Base-by-base conservation (phyloP, 1,284 basidiomycete species). In the Trametes sp. region DNA sequence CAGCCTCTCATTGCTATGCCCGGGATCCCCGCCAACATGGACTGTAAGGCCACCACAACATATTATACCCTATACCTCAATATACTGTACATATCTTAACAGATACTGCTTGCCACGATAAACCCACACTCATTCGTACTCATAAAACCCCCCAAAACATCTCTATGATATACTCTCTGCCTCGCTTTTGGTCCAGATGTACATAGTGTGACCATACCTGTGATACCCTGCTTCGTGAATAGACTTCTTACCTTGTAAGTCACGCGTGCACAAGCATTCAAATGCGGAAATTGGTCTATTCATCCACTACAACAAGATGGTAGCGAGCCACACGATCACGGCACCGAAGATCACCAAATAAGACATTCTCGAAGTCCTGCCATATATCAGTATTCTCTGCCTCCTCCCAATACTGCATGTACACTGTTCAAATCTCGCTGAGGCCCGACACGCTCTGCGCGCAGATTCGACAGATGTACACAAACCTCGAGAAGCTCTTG, bases 381-480 rank as follows among this genome's bases (percentile, higher is more conserved):
- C 78, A 80, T 0, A 80, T 46, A 29, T 68, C 59, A 16, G 74
- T 71, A 24, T 76, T 70, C 33, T 67, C 65, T 21, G 61, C 66
- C 1, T 68, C 64, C 31, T 52, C 61, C 78, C 79, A 81, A 10
- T 74, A 64, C 19, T 69, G 72, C 67, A 76, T 72, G 42, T 82
- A 82, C 0, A 81, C 78, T 13, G 31, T 75, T 8, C 61, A 46
- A 16, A 82, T 81, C 63, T 82, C 73, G 66, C 77, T 81, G 28
- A 76, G 68, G 0, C 79, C n/a, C 79, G n/a, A 82, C 74, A 8
- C 44, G 41, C 1, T 59, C 59, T 6, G 75, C 69, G 1, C 72
- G 68, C 1, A 81, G 46, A 61, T 82, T 78, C 56, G 72, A 69
- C 4, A 78, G 61, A 1, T 74, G 63, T 19, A 70, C 38, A 50